phyloP scores from a whole-genome alignment of 306 rosid species.

The Pyrus pyrifolia region DNA sequence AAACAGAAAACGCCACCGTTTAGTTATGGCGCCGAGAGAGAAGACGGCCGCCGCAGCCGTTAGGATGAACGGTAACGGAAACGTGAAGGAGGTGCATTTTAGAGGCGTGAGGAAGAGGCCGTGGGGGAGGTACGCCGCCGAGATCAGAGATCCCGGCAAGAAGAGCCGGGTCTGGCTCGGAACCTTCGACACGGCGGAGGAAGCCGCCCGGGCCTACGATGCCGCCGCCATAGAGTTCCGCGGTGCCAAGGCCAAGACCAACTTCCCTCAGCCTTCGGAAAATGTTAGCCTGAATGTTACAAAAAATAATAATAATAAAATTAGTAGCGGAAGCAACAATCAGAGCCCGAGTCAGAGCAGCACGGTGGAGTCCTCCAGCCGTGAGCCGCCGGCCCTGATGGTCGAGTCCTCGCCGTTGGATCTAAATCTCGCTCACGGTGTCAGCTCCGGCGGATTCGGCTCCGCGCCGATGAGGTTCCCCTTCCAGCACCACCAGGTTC shows the following conservation, averaged over 20 bases:
- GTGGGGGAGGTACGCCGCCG: slow-evolving; percentile 98
- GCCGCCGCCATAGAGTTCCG: slow-evolving; percentile 82
- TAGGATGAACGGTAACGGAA: slow-evolving; percentile 26
- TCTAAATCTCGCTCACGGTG: slow-evolving; percentile 41
- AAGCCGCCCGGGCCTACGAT: slow-evolving; percentile 92
- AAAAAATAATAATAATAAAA: background rate
- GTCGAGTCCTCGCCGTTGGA: slow-evolving; percentile 66
- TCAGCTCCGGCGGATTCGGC: slow-evolving; percentile 11
- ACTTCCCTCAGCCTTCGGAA: slow-evolving; percentile 44
- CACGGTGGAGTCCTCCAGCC: slow-evolving; percentile 88
- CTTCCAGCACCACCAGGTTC: slow-evolving; percentile 38
- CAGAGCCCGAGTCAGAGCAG: slow-evolving; percentile 92
- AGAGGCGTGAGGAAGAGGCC: slow-evolving; percentile 97
- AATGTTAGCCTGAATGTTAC: background rate
- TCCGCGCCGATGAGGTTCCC: slow-evolving; percentile 44
- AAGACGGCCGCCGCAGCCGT: slow-evolving; percentile 29
- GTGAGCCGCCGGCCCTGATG: slow-evolving; percentile 47
- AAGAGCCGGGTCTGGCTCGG: slow-evolving; percentile 99
- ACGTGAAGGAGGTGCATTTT: slow-evolving; percentile 71
- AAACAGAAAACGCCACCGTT: background rate
- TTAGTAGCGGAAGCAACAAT: background rate
- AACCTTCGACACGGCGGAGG: slow-evolving; percentile 90
- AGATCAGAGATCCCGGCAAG: slow-evolving; percentile 88
- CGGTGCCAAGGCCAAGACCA: slow-evolving; percentile 91
- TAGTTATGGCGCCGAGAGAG: slow-evolving; percentile 72